Base-by-base conservation (phyloP, 352 stramenopile genomes). In the Pythium diclinum region DNA sequence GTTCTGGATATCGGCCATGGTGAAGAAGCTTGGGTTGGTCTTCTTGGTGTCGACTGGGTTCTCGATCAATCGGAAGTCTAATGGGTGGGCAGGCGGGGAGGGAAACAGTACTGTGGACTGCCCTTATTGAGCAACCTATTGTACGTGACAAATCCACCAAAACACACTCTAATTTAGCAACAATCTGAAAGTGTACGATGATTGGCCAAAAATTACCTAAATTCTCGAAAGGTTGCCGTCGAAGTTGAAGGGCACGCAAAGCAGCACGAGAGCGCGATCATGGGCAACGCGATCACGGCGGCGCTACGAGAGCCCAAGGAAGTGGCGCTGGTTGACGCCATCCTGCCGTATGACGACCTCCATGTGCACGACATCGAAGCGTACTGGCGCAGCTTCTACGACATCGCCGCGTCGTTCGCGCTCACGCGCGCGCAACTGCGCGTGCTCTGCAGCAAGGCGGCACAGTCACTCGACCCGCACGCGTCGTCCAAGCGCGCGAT, bases 1-100 rank as follows among this genome's bases (percentile, higher is more conserved):
- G 81, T 92, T 94, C 83, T 92, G 85, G 73, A 94, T 94, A 63
- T 94, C 83, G 67, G 83, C 73, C 85, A 94, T 94, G 46, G 57
- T 78, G 44, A 34, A 16, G 19, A 67, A 61, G 52, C 55, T 72
- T 42, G 8, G 38, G 64, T 69, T 42, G 58, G 52, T 25, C 59
- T 19, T 59, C 53, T 73, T 72, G 67, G 33, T 68, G 42, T 23
- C 30, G 47, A 46, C 38, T 66, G 36, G 36, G 57, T 66, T 57
- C 44, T 51, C 44, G 44, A 51, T 51, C 44, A 30, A 51, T 13
- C 52, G 56, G 63, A 75, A 65, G 70, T 84, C 71, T 25, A 63
- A 77, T 67, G 83, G 56, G 46, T 63, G 56, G 56, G 51, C 51
- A 51, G 34, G 46, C 44, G 25, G 34, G 21, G 36, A 59, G 30